Evolutionary conservation across 345 rosid species (phyloP).

Genomic region (Eucalyptus guilfoylei): DNA sequence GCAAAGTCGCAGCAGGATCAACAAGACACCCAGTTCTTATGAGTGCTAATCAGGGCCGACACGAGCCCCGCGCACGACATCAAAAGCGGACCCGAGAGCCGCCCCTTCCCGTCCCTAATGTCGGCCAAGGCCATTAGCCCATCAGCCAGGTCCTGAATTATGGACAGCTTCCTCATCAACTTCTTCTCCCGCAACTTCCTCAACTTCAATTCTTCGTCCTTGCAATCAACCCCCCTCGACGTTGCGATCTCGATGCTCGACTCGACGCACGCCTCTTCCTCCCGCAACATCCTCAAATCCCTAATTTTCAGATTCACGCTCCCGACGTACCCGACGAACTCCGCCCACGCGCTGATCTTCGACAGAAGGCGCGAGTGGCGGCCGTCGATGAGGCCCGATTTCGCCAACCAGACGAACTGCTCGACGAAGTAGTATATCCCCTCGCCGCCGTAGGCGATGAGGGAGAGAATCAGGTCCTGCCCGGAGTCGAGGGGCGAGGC

Average conservation of each 20-base stretch:
- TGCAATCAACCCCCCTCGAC: slow-evolving; percentile 28
- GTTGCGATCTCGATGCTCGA: slow-evolving; percentile 38
- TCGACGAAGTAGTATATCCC: slow-evolving; percentile 77
- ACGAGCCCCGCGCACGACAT: slow-evolving; percentile 66
- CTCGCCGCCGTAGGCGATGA: slow-evolving; percentile 77
- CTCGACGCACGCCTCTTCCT: slow-evolving; percentile 38
- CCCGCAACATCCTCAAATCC: slow-evolving; percentile 49
- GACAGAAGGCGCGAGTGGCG: slow-evolving; percentile 37
- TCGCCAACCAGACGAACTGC: slow-evolving; percentile 78
- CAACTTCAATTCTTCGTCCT: slow-evolving; percentile 38
- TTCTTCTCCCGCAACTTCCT: slow-evolving; percentile 58
- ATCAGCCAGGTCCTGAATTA: slow-evolving; percentile 80
- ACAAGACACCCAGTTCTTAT: slow-evolving; percentile 87
- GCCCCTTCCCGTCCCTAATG: slow-evolving; percentile 57
- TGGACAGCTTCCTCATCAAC: slow-evolving; percentile 59
- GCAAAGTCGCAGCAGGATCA: not conserved
- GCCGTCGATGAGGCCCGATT: slow-evolving; percentile 68
- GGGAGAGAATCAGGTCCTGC: slow-evolving; percentile 22
- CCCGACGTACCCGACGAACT: slow-evolving; percentile 65
- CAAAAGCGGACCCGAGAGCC: slow-evolving; percentile 36
- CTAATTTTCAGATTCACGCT: slow-evolving; percentile 55
- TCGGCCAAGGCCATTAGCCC: slow-evolving; percentile 76
- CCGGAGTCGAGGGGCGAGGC: slow-evolving; percentile 31
- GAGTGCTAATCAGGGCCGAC: slow-evolving; percentile 82
- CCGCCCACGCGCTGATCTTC: slow-evolving; percentile 71